Evolutionary conservation across 805 yeast species (phyloP).

Genomic region (Maudiozyma pseudohumilis): DNA sequence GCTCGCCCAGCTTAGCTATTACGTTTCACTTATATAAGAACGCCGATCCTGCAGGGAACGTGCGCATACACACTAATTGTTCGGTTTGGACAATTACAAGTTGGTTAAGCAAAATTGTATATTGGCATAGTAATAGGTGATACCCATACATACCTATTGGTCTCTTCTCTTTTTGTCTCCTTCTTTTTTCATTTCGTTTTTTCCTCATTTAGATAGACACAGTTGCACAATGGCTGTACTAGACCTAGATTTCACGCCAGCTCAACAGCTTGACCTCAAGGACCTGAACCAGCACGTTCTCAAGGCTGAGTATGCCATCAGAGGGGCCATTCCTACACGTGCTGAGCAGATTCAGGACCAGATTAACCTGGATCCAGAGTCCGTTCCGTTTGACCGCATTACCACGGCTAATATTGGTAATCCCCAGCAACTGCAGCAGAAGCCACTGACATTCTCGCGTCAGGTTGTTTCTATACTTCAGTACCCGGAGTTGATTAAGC

Average conservation of each 20-base stretch:
- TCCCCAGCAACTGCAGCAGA: slow-evolving; percentile 93
- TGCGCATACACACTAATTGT: too few species aligned
- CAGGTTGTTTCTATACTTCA: slow-evolving; percentile 81
- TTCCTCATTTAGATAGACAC: too few species aligned
- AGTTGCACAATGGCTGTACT: neutral
- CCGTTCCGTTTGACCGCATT: slow-evolving; percentile 67
- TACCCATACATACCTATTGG: too few species aligned
- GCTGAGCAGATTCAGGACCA: slow-evolving; percentile 73
- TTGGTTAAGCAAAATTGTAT: too few species aligned
- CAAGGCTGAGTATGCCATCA: slow-evolving; percentile 87
- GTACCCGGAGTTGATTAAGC: slow-evolving; percentile 58
- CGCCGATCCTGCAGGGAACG: too few species aligned
- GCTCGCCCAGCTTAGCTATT: too few species aligned
- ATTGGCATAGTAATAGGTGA: too few species aligned
- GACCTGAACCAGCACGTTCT: slow-evolving; percentile 67
- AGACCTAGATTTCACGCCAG: slow-evolving; percentile 17
- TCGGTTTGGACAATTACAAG: too few species aligned
- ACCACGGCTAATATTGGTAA: slow-evolving; percentile 92
- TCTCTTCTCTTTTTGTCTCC: too few species aligned
- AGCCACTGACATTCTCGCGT: slow-evolving; percentile 87
- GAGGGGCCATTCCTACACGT: slow-evolving; percentile 86
- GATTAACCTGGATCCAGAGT: slow-evolving; percentile 42
- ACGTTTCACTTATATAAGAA: too few species aligned
- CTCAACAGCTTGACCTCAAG: slow-evolving; percentile 30
- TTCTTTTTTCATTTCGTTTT: too few species aligned